Evolutionary conservation across 2,329 filamentous ascomycete genomes (phyloP).

Genomic region (Ophiocordyceps robertsii): DNA sequence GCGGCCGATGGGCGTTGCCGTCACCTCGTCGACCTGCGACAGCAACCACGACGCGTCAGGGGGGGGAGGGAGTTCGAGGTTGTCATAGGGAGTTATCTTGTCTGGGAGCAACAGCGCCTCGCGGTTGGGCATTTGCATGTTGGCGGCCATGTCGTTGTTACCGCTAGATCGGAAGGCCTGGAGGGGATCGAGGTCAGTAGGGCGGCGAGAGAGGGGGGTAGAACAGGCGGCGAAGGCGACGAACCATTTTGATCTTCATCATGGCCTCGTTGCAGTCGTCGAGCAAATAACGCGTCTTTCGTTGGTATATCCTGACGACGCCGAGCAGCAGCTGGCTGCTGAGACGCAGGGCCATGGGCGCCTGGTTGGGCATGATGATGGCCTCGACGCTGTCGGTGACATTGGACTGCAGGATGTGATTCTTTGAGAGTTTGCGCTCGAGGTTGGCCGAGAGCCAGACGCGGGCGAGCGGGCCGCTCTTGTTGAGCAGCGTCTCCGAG

Average conservation of each 20-base stretch:
- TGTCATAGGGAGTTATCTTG: constrained; percentile 83
- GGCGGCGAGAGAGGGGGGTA: neutral
- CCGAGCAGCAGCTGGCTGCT: constrained; percentile 90
- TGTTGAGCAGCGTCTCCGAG: constrained; percentile 86
- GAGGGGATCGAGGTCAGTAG: constrained; percentile 14
- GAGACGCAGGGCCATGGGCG: constrained; percentile 84
- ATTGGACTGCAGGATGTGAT: constrained; percentile 87
- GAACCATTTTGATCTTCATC: constrained; percentile 96
- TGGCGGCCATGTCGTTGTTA: constrained; percentile 87
- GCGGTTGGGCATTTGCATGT: constrained; percentile 67
- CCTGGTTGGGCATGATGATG: constrained; percentile 86
- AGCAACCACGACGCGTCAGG: constrained; percentile 80
- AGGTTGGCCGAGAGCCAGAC: constrained; percentile 98
- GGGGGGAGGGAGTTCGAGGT: constrained; percentile 62
- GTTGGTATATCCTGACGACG: constrained; percentile 93
- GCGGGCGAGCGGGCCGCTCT: constrained; percentile 91
- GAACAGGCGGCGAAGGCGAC: constrained; percentile 7
- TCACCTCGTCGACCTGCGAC: constrained; percentile 55
- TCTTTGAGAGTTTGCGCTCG: constrained; percentile 96
- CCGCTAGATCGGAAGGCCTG: constrained; percentile 89
- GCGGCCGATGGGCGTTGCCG: constrained; percentile 37
- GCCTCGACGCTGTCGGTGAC: constrained; percentile 89
- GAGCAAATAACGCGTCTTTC: constrained; percentile 89
- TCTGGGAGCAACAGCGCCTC: constrained; percentile 83
- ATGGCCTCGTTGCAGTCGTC: constrained; percentile 97